Conservation (phyloP, 2,329 filamentous ascomycete genomes). For the Penicillium brasilianum region DNA sequence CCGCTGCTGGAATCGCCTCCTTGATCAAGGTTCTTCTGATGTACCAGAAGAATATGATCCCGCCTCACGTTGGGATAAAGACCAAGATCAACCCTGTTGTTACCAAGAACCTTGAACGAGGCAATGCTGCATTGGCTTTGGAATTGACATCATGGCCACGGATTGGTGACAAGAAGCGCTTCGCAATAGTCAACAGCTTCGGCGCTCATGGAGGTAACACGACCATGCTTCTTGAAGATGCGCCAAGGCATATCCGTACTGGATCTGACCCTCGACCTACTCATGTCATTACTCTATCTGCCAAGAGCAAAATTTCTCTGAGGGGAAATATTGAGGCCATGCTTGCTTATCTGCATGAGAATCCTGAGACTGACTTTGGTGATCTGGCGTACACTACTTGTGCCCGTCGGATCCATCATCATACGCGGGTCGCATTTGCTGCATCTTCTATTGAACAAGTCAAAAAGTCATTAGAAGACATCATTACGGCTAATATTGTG, state of each 20-base stretch:
- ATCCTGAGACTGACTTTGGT: slow-evolving; percentile 51
- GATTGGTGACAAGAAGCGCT: not conserved
- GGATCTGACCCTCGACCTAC: not conserved
- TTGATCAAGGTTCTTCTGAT: slow-evolving; percentile 69
- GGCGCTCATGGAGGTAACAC: slow-evolving; percentile 10
- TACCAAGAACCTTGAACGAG: slow-evolving; percentile 35
- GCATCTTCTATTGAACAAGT: not conserved
- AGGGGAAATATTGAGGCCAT: slow-evolving; percentile 2
- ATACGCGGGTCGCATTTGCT: slow-evolving; percentile 14
- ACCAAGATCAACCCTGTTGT: slow-evolving; percentile 39
- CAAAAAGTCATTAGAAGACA: not conserved
- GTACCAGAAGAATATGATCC: slow-evolving; percentile 66
- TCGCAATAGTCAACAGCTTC: not conserved
- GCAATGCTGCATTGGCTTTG: slow-evolving; percentile 44
- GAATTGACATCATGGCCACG: slow-evolving; percentile 32
- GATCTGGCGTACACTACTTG: slow-evolving; percentile 69
- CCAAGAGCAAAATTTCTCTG: slow-evolving; percentile 8
- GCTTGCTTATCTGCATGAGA: slow-evolving; percentile 1
- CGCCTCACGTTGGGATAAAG: slow-evolving; percentile 71
- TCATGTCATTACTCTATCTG: slow-evolving; percentile 1
- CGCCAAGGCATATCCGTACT: not conserved
- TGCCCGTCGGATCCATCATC: slow-evolving; percentile 54
- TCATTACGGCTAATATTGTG: not conserved
- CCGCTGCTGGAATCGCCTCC: slow-evolving; percentile 37
- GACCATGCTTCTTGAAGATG: not conserved